A percentile compares a stretch with the other conserved stretches of the same genome.
Conservation (phyloP, 2,329 filamentous ascomycete species). For the Penicillium sclerotiorum region DNA sequence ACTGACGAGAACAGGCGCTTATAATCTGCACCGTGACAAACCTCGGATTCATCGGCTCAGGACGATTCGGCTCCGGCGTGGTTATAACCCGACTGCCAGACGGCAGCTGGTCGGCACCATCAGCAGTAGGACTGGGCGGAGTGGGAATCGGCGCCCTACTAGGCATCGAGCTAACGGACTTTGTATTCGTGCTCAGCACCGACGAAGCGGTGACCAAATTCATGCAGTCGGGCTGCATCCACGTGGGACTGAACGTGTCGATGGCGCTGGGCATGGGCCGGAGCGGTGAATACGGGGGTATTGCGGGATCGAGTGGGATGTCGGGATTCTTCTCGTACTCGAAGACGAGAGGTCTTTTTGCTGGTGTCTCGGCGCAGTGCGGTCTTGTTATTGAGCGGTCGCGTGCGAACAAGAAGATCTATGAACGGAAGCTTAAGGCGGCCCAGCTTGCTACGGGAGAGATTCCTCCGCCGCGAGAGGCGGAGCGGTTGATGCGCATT, state of each 20-base stretch:
- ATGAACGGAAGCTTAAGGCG: slow-evolving; percentile 78
- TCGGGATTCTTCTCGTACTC: slow-evolving; percentile 92
- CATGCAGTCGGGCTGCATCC: slow-evolving; percentile 83
- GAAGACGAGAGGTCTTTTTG: slow-evolving; percentile 95
- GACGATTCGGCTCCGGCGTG: slow-evolving; percentile 50
- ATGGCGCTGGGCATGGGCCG: slow-evolving; percentile 90
- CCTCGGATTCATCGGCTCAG: slow-evolving; percentile 49
- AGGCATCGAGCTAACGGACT: slow-evolving; percentile 57
- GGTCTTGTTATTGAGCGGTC: slow-evolving; percentile 86
- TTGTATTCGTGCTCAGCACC: slow-evolving; percentile 97
- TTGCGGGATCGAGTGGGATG: slow-evolving; percentile 80
- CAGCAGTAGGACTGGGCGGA: slow-evolving; percentile 47
- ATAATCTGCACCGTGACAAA: slow-evolving; percentile 50
- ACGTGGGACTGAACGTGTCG: slow-evolving; percentile 89
- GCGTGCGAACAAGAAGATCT: slow-evolving; percentile 93
- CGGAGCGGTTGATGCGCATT: slow-evolving; percentile 78
- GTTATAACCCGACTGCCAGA: slow-evolving; percentile 50
- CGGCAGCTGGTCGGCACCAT: slow-evolving; percentile 51
- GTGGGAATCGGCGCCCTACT: slow-evolving; percentile 50
- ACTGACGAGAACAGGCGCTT: slow-evolving; percentile 39
- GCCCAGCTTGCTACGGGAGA: slow-evolving; percentile 76
- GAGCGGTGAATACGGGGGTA: slow-evolving; percentile 90
- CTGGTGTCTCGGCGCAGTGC: slow-evolving; percentile 88
- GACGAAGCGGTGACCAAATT: slow-evolving; percentile 83
- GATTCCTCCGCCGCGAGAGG: slow-evolving; percentile 74